Evolutionary conservation across 2,329 filamentous ascomycete species (phyloP).

Genomic region (Dactylellina parvicollis): DNA sequence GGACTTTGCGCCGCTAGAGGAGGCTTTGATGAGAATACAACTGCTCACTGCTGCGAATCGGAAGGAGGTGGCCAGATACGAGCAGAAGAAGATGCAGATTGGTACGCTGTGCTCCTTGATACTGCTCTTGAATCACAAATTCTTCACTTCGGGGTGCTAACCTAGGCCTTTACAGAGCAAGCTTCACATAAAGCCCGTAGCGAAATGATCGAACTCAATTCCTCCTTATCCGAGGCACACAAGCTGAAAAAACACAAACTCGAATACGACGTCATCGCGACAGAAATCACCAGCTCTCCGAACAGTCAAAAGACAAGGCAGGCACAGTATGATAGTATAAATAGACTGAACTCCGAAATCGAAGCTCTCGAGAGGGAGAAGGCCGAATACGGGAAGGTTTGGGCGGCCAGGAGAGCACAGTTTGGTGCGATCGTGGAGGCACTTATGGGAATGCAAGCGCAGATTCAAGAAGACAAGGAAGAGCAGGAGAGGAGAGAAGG

Average conservation of each 20-base stretch:
- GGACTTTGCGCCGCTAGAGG: conserved; percentile 57
- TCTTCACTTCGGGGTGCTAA: background rate
- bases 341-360: conserved; percentile 57
- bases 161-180: conserved; percentile 33
- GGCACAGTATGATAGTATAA: conserved; percentile 56
- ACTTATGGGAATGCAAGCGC: conserved; percentile 57
- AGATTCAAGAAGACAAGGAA: conserved; percentile 59
- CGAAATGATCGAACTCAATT: conserved; percentile 56
- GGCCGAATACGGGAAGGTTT: conserved; percentile 56
- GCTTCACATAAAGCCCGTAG: conserved; percentile 55
- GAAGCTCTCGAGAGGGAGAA: conserved; percentile 56
- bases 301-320: conserved; percentile 58
- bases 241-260: conserved; percentile 57
- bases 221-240: conserved; percentile 52
- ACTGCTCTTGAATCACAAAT: too few relatives aligned
- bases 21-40: conserved; percentile 57
- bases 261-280: conserved; percentile 57
- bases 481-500: conserved; percentile 56
- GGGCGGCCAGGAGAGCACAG: conserved; percentile 56
- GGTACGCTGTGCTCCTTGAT: too few relatives aligned
- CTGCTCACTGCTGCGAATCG: conserved; percentile 56
- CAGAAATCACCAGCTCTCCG: conserved; percentile 56
- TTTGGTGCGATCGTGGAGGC: conserved; percentile 58
- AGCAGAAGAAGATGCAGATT: conserved; percentile 57
- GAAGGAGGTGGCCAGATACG: conserved; percentile 57